phyloP scores from a whole-genome alignment of 2,329 filamentous ascomycete genomes.

The Penicillium paneum region DNA sequence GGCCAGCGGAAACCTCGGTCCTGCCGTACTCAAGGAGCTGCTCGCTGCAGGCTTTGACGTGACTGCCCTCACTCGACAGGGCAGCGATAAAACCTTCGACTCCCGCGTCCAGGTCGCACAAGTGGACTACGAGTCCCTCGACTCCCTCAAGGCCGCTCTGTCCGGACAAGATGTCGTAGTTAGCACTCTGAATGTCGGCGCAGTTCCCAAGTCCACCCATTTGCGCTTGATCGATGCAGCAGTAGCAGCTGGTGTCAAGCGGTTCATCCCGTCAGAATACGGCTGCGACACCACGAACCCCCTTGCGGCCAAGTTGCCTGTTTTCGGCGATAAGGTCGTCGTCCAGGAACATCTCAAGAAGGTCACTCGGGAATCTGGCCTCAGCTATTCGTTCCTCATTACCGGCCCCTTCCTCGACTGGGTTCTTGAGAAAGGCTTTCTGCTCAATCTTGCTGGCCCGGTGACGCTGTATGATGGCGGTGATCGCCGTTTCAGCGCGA shows the following conservation, averaged over 20 bases:
- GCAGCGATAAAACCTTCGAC: slow-evolving; percentile 7
- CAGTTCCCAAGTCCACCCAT: slow-evolving; percentile 5
- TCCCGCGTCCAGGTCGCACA: slow-evolving; percentile 13
- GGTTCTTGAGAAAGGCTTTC: slow-evolving; percentile 38
- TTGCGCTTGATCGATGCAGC: slow-evolving; percentile 32
- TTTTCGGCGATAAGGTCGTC: slow-evolving; percentile 33
- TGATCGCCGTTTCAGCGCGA: slow-evolving; percentile 47
- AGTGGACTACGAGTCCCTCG: slow-evolving; percentile 30
- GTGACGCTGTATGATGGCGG: slow-evolving; percentile 51
- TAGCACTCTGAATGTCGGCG: slow-evolving; percentile 14
- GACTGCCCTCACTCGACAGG: slow-evolving; percentile 25
- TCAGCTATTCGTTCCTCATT: slow-evolving; percentile 34
- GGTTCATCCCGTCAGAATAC: slow-evolving; percentile 38
- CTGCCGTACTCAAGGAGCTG: slow-evolving; percentile 26
- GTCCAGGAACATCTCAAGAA: slow-evolving; percentile 29
- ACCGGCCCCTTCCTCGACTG: slow-evolving; percentile 38
- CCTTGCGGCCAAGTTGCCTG: slow-evolving; percentile 24
- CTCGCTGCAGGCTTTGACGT: slow-evolving; percentile 26
- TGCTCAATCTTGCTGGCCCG: slow-evolving; percentile 43
- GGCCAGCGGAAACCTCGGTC: slow-evolving; percentile 32
- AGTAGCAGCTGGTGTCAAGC: slow-evolving; percentile 27
- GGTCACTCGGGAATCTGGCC: slow-evolving; percentile 11
- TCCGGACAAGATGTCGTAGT: slow-evolving; percentile 32
- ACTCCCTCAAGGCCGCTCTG: slow-evolving; percentile 24
- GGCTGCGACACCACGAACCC: slow-evolving; percentile 32